Percentiles rank a stretch among this genome's conserved stretches.
Evolutionary conservation across 2,329 filamentous ascomycete species (phyloP).

Genomic region (Colletotrichum noveboracense): DNA sequence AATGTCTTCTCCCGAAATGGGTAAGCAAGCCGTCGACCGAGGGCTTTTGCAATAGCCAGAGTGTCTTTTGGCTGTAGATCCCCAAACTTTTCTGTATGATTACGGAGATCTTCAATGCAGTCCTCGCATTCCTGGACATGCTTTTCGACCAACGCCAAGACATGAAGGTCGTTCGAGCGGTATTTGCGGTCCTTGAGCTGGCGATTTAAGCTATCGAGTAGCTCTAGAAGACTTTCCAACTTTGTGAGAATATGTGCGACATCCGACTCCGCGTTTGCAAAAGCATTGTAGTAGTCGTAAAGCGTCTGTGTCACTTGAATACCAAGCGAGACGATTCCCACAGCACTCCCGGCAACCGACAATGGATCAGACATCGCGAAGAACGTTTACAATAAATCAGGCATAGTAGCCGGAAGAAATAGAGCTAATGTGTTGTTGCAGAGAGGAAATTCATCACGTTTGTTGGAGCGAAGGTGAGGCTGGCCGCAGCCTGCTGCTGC

Average conservation of each 20-base stretch:
- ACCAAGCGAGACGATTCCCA: constrained; percentile 40
- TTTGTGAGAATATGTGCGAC: constrained; percentile 29
- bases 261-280: constrained; percentile 30
- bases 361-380: background rate
- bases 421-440: background rate
- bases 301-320: constrained; percentile 37
- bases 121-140: constrained; percentile 31
- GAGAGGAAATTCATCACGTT: background rate
- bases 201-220: constrained; percentile 28
- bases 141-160: constrained; percentile 27
- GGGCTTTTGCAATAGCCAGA: background rate
- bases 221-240: constrained; percentile 27
- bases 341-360: constrained; percentile 29
- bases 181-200: constrained; percentile 24
- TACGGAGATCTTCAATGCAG: constrained; percentile 32
- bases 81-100: constrained; percentile 29
- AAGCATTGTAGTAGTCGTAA: constrained; percentile 36
- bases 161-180: constrained; percentile 24
- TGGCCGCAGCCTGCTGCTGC: background rate
- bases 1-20: constrained; percentile 41
- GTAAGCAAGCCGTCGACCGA: constrained; percentile 27
- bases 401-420: background rate
- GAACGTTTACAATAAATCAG: background rate
- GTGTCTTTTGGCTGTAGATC: background rate
- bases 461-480: background rate